A percentile compares a stretch with the other conserved stretches of the same genome.
phyloP scores from a whole-genome alignment of 495 filamentous ascomycete species.

The Bacidia rubella region DNA sequence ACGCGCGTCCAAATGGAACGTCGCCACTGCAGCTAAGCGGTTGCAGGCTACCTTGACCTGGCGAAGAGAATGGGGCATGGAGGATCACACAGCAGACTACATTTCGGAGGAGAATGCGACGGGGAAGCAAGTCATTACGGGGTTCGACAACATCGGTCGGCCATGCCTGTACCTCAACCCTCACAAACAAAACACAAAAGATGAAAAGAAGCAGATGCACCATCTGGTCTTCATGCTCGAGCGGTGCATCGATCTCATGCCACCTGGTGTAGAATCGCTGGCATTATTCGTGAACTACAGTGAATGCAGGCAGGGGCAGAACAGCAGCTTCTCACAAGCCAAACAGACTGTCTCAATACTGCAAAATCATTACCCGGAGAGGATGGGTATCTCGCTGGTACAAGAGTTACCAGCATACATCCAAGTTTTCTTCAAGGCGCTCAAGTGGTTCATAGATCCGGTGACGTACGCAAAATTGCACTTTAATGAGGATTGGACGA shows the following conservation, averaged over 20 bases:
- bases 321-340: conserved; percentile 60
- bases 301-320: conserved; percentile 60
- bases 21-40: conserved; percentile 59
- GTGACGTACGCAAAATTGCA: conserved; percentile 80
- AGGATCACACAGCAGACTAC: conserved; percentile 62
- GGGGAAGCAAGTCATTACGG: conserved; percentile 80
- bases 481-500: conserved; percentile 76
- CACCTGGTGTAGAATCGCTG: conserved; percentile 69
- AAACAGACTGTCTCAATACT: conserved; percentile 73
- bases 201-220: conserved; percentile 78
- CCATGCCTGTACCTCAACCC: conserved; percentile 85
- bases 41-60: conserved; percentile 69
- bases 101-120: conserved; percentile 88
- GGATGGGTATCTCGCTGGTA: conserved; percentile 76
- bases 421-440: conserved; percentile 82
- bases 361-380: conserved; percentile 88
- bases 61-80: conserved; percentile 75
- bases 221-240: conserved; percentile 95
- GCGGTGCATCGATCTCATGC: conserved; percentile 74
- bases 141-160: conserved; percentile 70
- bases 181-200: conserved; percentile 80
- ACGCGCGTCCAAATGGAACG: conserved; percentile 83
- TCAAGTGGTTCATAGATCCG: conserved; percentile 93
- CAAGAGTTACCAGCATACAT: conserved; percentile 75
- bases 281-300: conserved; percentile 83